Evolutionary conservation across 768 basidiomycete genomes (phyloP), one percentile per base, ranked within the genome.

Genomic region (Hypsizygus marmoreus): DNA sequence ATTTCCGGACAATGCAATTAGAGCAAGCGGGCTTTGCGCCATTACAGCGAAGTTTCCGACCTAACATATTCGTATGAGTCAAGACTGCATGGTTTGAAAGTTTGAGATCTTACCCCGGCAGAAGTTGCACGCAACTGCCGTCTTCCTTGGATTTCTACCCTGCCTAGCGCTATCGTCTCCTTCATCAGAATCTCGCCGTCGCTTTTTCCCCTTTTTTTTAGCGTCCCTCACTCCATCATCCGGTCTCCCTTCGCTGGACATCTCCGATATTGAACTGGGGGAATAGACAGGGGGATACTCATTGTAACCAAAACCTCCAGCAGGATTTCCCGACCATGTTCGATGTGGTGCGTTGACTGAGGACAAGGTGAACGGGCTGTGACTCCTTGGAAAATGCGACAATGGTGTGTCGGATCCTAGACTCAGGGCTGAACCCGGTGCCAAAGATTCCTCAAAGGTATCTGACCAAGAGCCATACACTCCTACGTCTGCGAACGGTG

Each of bases 11-110:
- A 14, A 54, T 61, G 64, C 88, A 91, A 58, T 85, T 82, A 6
- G 68, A 71, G 53, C 88, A 91, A 4, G 68, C 63, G 23, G 88
- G 88, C 51, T 69, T 74, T 2, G 64, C 71, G 2, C 86, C 87
- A 58, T 87, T 82, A 66, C 88, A 91, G 19, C 80, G 75, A 45
- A 91, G 77, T 64, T 91, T 91, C 43, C 88, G 80, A 33, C 76
- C 88, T 91, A 34, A 8, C 4, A 42, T 19, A 22, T 33, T 13
- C 10, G 37, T 23, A 44, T 49, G 34, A 49, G 38, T 13, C 26
- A 29, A 12, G 23, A 20, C 17, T 43, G 14, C 9, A 17, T 40
- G 7, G 38, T 16, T 25, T n/a, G 17, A 37, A 39, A 6, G 17
- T 20, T 28, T 6, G 17, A 29, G 22, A 31, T 41, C 69, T 58